Conservation (phyloP, 257 asterid species). For the Rauvolfia tetraphylla region DNA sequence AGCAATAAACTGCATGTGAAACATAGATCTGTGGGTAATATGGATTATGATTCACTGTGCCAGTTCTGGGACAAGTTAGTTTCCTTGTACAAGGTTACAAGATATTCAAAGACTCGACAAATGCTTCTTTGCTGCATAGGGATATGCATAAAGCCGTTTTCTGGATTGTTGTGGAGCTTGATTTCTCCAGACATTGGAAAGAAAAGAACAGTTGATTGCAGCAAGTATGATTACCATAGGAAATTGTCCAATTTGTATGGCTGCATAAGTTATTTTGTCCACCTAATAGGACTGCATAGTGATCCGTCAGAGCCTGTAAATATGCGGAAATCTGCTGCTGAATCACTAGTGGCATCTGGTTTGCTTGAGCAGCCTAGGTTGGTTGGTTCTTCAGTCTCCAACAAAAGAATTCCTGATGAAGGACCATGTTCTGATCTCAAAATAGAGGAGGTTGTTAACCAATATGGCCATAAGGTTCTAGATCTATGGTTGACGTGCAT, state of each 20-base stretch:
- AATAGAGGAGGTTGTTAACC: conserved; percentile 35
- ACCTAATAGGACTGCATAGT: conserved; percentile 49
- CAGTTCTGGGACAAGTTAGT: conserved; percentile 71
- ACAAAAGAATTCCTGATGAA: conserved; percentile 29
- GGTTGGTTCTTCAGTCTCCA: conserved; percentile 43
- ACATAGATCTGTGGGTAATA: conserved; percentile 40
- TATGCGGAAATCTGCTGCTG: conserved; percentile 86
- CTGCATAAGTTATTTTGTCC: conserved; percentile 54
- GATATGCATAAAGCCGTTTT: conserved; percentile 59
- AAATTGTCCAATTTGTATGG: conserved; percentile 38
- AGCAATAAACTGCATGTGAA: conserved; percentile 26
- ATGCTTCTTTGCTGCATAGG: conserved; percentile 87
- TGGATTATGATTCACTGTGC: conserved; percentile 53
- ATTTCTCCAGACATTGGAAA: conserved; percentile 30
- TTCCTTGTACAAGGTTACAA: conserved; percentile 59
- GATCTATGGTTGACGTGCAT: conserved; percentile 67
- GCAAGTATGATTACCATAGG: conserved; percentile 25
- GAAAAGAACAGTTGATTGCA: conserved; percentile 22
- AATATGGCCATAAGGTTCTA: conserved; percentile 53
- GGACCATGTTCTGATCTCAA: conserved; percentile 25
- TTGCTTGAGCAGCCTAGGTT: conserved; percentile 51
- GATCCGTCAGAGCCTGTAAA: conserved; percentile 73
- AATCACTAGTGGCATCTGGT: conserved; percentile 80
- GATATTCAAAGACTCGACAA: conserved; percentile 74
- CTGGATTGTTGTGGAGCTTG: conserved; percentile 37